Evolutionary conservation across 352 stramenopile genomes (phyloP), one percentile per base, ranked within the genome.

Genomic region (Globisporangium ultimum): DNA sequence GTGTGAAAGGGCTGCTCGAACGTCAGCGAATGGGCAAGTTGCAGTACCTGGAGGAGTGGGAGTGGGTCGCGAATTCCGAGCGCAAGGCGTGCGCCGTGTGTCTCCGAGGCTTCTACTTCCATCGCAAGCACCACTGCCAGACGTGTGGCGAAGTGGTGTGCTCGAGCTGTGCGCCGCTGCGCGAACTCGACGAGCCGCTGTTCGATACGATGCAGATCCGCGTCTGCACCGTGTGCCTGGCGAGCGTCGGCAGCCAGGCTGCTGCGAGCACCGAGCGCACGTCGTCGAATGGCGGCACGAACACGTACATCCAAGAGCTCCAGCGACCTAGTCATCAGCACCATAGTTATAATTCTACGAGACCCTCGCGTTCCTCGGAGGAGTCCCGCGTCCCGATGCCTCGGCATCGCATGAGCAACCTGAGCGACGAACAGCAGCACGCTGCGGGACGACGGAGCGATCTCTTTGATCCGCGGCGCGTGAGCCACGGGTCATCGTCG

Each of bases 41-140:
- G 66, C 78, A 85, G 60, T 89, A 89, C 58, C 55, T 94, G 51
- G 79, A 92, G 49, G 75, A 89, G 56, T 94, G 79, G 79, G 78
- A 91, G 40, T 92, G 79, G 80, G 70, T 94, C 8, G 66, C 80
- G 5, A 74, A 77, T 11, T 69, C 78, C 21, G 82, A 92, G 22
- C 80, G 85, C 51, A 91, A 90, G 66, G 83, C 81, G 0, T 94
- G 85, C 54, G 80, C 80, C 1, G 83, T 94, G 47, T 94, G 85
- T 63, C 56, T 91, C 2, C 83, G 80, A 20, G 75, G 72, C 0
- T 94, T 94, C 55, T 86, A 87, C 52, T 90, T 92, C 54, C 85
- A 86, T 64, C 70, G 83, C 18, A 89, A 89, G 51, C 77, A 90
- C 54, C 83, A 92, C 55, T 92, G 83, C 50, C 67, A 79, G 0